Base-by-base conservation (phyloP, 352 stramenopile species). In the Phytophthora tubulina region DNA sequence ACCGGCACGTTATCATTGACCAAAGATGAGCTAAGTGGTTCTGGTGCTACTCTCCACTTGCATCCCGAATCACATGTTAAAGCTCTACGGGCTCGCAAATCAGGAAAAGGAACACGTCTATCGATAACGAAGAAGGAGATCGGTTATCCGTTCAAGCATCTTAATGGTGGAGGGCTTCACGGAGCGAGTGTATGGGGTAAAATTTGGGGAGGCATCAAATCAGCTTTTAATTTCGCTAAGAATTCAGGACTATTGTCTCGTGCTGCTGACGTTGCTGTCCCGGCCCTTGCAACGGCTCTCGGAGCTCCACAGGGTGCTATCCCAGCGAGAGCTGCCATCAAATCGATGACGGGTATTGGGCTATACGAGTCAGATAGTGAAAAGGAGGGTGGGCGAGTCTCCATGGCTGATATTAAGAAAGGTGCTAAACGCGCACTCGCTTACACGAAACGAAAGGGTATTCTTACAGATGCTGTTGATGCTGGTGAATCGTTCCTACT, bases 191-290 rank as follows among this genome's bases (percentile, higher is more conserved):
- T n/a, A n/a, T n/a, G n/a, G 42, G 5, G 35, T 11, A 73, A 64
- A 15, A 53, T 74, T 0, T 66, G 67, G 67, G 38, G 48, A 32
- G 58, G 53, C 1, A 67, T 71, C 33, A 75, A 75, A 45, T 66
- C 45, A 4, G 68, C 32, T 1, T 70, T 69, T 9, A 69, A 69
- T 6, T 74, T 58, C 8, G 67, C 52, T 14, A 74, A 69, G 13
- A 38, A 69, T 32, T 49, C 35, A 6, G 67, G 67, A 36, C 3
- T 74, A 10, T 5, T 74, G 0, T 45, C 6, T 6, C 53, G 51
- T 4, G 49, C 17, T 9, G 33, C 27, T 0, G 61, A 69, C 11
- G n/a, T 38, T 2, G 68, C 60, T 9, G 52, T 66, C 3, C 55
- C 46, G 0, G 55, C 68, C 3, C 3, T 61, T 8, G 54, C 68